Base-by-base conservation (phyloP, 2,329 filamentous ascomycete genomes). In the Fusarium sp. region DNA sequence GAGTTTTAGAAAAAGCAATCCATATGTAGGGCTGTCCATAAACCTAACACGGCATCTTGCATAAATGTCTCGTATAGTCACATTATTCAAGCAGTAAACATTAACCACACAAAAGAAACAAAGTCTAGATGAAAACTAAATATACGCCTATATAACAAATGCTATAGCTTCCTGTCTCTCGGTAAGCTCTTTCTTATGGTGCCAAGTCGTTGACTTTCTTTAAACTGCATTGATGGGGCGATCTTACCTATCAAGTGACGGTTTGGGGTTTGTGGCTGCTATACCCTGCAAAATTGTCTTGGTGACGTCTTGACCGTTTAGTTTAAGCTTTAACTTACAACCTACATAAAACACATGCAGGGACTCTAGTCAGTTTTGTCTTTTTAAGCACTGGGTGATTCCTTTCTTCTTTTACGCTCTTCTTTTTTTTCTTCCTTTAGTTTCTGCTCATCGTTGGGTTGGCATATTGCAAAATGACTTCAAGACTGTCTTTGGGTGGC, bases 401-500 rank as follows among this genome's bases (percentile, higher is more conserved):
- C 24, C 39, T 42, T 44, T 37, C 18, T 16, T 9, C 15, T 43
- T 29, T 29, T 21, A 7, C 13, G 24, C 28, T 12, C 24, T 37
- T 26, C 38, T 57, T 41, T 21, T 12, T 24, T 48, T 18, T 20
- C 26, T 48, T 26, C 10, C 8, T 24, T 38, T 35, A 35, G 15
- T 3, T 15, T n/a, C 20, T n/a, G 18, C 9, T 24, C 5, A n/a
- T 21, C 31, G 18, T 21, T 35, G 6, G 4, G 58, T 52, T 42
- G 31, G 31, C 31, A 18, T 8, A 8, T 35, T 18, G 15, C 23
- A 44, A 29, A 1, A 79, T 81, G 78, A 42, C 79, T 16, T 66
- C 74, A 3, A 74, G 79, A 50, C 46, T 74, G 8, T 84, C 86
- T 1, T 77, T 90, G 35, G 76, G 79, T 33, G 77, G 80, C 20